Evolutionary conservation across 2,329 filamentous ascomycete genomes (phyloP).

Genomic region (Penicillium janthinellum): DNA sequence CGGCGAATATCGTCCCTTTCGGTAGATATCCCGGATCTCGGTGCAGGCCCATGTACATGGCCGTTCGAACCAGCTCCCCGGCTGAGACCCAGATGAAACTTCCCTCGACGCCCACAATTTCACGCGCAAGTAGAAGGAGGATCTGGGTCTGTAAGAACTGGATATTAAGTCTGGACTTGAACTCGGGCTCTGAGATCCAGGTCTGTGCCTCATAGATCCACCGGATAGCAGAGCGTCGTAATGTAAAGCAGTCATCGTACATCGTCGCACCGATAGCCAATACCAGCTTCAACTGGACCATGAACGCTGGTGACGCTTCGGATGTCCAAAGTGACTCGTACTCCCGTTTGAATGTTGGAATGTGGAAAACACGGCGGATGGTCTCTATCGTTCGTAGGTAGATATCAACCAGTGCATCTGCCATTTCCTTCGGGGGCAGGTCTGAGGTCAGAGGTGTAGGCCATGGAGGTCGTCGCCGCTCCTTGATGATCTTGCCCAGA

Average conservation of each 20-base stretch:
- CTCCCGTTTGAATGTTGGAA: slow-evolving; percentile 57
- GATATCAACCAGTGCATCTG: slow-evolving; percentile 53
- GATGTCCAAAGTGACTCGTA: slow-evolving; percentile 57
- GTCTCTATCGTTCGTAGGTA: slow-evolving; percentile 61
- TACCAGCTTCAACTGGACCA: slow-evolving; percentile 61
- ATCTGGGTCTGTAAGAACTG: slow-evolving; percentile 53
- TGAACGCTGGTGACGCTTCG: slow-evolving; percentile 41
- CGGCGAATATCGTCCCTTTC: slow-evolving; percentile 18
- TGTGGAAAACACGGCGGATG: slow-evolving; percentile 58
- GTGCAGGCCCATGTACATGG: slow-evolving; percentile 46
- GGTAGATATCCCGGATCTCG: slow-evolving; percentile 41
- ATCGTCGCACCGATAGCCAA: slow-evolving; percentile 58
- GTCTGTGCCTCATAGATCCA: slow-evolving; percentile 62
- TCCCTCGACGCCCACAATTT: slow-evolving; percentile 37
- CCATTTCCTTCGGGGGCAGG: slow-evolving; percentile 48
- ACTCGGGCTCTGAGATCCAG: slow-evolving; percentile 57
- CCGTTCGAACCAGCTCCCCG: slow-evolving; percentile 41
- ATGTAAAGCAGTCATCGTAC: slow-evolving; percentile 55
- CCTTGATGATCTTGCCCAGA: slow-evolving; percentile 57
- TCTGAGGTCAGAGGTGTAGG: slow-evolving; percentile 45
- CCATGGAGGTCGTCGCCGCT: slow-evolving; percentile 52
- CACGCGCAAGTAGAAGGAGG: slow-evolving; percentile 42
- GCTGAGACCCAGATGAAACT: slow-evolving; percentile 42
- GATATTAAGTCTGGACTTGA: slow-evolving; percentile 55
- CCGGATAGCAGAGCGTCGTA: slow-evolving; percentile 51